phyloP scores from a whole-genome alignment of 2,329 filamentous ascomycete species.

The Colletotrichum higginsianum region DNA sequence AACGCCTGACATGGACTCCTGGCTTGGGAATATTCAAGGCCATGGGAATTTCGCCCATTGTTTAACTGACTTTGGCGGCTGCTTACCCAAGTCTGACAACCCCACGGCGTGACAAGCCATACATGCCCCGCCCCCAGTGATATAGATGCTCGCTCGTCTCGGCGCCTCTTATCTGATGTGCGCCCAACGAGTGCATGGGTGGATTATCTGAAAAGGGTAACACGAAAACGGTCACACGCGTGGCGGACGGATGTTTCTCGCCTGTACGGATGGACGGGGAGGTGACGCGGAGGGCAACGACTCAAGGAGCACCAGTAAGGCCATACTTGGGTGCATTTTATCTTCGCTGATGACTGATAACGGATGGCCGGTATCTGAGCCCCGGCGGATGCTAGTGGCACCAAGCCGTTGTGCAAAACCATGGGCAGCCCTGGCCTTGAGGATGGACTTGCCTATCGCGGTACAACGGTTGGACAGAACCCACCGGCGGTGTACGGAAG shows the following conservation, averaged over 20 bases:
- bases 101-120: background rate
- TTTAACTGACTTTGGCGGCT: background rate
- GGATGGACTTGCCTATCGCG: slow-evolving; percentile 41
- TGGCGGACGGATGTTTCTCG: background rate
- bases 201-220: background rate
- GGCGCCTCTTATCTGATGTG: slow-evolving; percentile 4
- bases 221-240: background rate
- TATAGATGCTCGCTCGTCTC: background rate
- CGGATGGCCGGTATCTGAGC: slow-evolving; percentile 18
- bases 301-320: slow-evolving; percentile 7
- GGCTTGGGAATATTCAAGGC: background rate
- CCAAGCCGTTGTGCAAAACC: slow-evolving; percentile 18
- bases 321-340: background rate
- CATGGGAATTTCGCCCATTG: background rate
- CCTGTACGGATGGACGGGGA: background rate
- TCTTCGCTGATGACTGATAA: slow-evolving; percentile 22
- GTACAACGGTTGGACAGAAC: slow-evolving; percentile 27
- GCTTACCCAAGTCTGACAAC: background rate
- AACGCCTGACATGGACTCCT: background rate
- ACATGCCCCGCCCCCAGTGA: too few relatives aligned
- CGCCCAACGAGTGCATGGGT: background rate
- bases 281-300: background rate
- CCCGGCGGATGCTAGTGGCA: slow-evolving; percentile 24
- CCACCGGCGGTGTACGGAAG: slow-evolving; percentile 32
- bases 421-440: slow-evolving; percentile 35